Conservation (phyloP, 169 alveolate species). For the Cryptosporidium felis region DNA sequence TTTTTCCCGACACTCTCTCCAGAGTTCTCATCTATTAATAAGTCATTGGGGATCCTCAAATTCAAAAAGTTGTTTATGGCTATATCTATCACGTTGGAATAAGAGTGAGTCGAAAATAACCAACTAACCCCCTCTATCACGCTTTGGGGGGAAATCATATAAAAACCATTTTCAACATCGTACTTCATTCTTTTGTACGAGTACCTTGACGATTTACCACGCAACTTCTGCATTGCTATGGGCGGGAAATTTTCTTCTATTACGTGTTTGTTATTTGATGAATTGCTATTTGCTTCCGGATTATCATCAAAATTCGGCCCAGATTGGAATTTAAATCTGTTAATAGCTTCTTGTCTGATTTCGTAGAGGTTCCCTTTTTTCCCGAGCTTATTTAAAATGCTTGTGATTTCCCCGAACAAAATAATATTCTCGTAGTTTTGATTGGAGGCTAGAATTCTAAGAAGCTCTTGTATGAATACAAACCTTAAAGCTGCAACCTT, state of each 20-base stretch:
- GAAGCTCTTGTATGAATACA: constrained; percentile 28
- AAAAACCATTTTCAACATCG: constrained; percentile 54
- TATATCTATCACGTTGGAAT: constrained; percentile 46
- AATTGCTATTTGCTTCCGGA: neutral
- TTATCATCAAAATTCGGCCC: neutral
- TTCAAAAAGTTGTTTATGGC: constrained; percentile 44
- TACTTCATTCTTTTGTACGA: constrained; percentile 46
- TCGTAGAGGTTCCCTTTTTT: constrained; percentile 8
- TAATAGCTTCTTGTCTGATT: constrained; percentile 40
- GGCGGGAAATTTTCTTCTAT: constrained; percentile 29
- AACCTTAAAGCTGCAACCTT: constrained; percentile 23
- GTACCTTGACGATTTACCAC: constrained; percentile 43
- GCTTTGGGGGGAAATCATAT: constrained; percentile 49
- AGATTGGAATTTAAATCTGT: neutral
- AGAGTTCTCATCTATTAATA: neutral
- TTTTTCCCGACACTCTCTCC: neutral
- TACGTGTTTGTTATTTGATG: neutral
- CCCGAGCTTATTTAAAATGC: constrained; percentile 7
- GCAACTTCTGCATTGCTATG: neutral
- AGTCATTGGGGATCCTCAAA: constrained; percentile 31
- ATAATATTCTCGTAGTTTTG: constrained; percentile 2
- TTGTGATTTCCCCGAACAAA: constrained; percentile 22
- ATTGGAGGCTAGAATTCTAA: constrained; percentile 28
- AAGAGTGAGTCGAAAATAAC: constrained; percentile 34
- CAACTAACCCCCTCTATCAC: constrained; percentile 65